Base-by-base conservation (phyloP, 2,329 filamentous ascomycete genomes). In the Dothidotthia symphoricarpi region DNA sequence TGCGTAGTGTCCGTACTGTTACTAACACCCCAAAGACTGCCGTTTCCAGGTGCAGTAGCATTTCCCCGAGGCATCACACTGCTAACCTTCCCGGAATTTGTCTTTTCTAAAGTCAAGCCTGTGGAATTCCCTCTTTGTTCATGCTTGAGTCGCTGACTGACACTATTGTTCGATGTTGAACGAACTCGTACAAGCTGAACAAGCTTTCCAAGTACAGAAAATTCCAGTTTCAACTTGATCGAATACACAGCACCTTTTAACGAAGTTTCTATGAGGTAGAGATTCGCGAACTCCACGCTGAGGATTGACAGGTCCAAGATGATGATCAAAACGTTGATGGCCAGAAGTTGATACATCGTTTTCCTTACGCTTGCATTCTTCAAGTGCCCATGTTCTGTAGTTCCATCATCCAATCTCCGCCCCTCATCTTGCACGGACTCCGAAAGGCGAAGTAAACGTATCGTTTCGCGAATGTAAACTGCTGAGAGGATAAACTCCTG, bases 201-300 rank as follows among this genome's bases (percentile, higher is more conserved):
- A 3, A 75, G 54, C 24, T 67, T 65, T 17, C 76, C 67, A 8
- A 82, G 63, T 27, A 82, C 72, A 12, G 75, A 72, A 44, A 75
- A 73, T 57, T 81, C 78, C n/a, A 78, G 68, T 43, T 77, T 76
- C 27, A 77, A 64, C 47, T 74, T 74, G 48, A 73, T 56, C 29
- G 63, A 67, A 53, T 73, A 74, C 5, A 71, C 64, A 14, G 69
- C 67, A 15, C 59, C 66, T 43, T 72, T 72, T 3, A 70, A 47
- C 1, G 65, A 64, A 7, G 59, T 61, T 39, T 64, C 51, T 14
- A 66, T 58, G n/a, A 64, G 36, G 29, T 64, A 64, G 2, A 61
- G 38, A 16, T 65, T 63, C 3, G 59, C 55, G 27, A 59, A 63
- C 31, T 64, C 60, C 34, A 62, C 49, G 6, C 38, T 45, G 3